These are phyloP conservation scores for Coffea eugenioides DNA, from an alignment of 257 asterid species.

Conservation along the genomic window DNA sequence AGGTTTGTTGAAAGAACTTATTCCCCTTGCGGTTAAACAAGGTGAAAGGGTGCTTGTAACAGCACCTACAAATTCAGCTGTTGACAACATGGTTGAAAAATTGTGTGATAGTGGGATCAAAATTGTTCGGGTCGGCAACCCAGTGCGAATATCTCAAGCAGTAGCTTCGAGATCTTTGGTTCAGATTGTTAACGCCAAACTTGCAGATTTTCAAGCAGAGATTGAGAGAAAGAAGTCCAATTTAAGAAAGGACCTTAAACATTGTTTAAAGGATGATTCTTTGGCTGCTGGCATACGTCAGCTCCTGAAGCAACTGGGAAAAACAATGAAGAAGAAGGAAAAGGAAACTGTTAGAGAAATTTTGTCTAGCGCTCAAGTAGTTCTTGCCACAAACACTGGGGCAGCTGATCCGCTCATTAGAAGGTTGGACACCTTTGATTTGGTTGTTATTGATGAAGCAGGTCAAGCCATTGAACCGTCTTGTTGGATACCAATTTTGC, in stretches of 20 bases:
- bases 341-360: conserved; percentile 83
- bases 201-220: conserved; percentile 69
- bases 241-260: conserved; percentile 80
- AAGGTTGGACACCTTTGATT: conserved; percentile 63
- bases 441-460: conserved; percentile 94
- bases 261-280: conserved; percentile 86
- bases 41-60: conserved; percentile 97
- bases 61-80: conserved; percentile 98
- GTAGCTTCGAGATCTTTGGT: conserved; percentile 87
- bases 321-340: conserved; percentile 88
- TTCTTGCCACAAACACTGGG: conserved; percentile 90
- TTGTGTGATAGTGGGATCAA: conserved; percentile 60
- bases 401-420: conserved; percentile 94
- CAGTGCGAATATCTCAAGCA: conserved; percentile 77
- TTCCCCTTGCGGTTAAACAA: conserved; percentile 64
- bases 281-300: conserved; percentile 98
- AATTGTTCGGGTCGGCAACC: conserved; percentile 90
- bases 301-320: conserved; percentile 91
- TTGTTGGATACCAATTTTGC: conserved; percentile 92
- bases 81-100: conserved; percentile 95
- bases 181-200: conserved; percentile 73
- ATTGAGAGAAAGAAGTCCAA: conserved; percentile 85
- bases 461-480: conserved; percentile 97
- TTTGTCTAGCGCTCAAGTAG: conserved; percentile 79
- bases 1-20: conserved; percentile 74